Base-by-base conservation (phyloP, 345 rosid genomes). In the Eucalyptus pumila region DNA sequence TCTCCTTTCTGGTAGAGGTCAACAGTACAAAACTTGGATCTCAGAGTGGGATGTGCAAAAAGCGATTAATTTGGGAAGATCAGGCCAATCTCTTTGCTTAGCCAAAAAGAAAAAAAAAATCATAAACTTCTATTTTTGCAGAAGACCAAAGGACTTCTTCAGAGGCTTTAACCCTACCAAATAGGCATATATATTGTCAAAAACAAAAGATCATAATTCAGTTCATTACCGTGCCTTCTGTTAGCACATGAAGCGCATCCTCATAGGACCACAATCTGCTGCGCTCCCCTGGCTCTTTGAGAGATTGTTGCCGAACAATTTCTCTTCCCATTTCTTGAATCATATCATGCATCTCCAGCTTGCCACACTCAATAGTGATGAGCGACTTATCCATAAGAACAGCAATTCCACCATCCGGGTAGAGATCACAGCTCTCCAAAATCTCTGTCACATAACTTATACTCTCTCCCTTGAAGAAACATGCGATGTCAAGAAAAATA, bases 321-420 rank as follows among this genome's bases (percentile, higher is more conserved):
- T 91, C 93, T n/a, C 87, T 81, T 40, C 94, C 93, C 89, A 92
- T 83, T 88, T 89, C 90, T 88, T 90, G 86, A 16, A 92, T 65
- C 86, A 88, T 86, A 49, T 90, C 90, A 87, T 92, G 93, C 93
- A 92, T 92, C 52, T 72, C 4, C 49, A 92, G 42, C 50, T 52
- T 88, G 85, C 58, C 83, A 14, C 30, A 12, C 37, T 81, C 48
- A 83, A 90, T 87, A 42, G n/a, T 60, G 81, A 92, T 85, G 14
- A 90, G 88, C 40, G 87, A 87, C 49, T 48, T 89, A 30, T 52
- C 49, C 3, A 23, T 44, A 21, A 91, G 92, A 17, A 85, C 86
- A 52, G 5, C 60, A 48, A 91, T 60, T 34, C 50, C 88, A 85
- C 19, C 9, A 19, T 87, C 86, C 14, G 88, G 87, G 76, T 27